These are phyloP conservation scores for Pleurotus giganteus DNA, from an alignment of 768 basidiomycete species.

Conservation along the genomic window DNA sequence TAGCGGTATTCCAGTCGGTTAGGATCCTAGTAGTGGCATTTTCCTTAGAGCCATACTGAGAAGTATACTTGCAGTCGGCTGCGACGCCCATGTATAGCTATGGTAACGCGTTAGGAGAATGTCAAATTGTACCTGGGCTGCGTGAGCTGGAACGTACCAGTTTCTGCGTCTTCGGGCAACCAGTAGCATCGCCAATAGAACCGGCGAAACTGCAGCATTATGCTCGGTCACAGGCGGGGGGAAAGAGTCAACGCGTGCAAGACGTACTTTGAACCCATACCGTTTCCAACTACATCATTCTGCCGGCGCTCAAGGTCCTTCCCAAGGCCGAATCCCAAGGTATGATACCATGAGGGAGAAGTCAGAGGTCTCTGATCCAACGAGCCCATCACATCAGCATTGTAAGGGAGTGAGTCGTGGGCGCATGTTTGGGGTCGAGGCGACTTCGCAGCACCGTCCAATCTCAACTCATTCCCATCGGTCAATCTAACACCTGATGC, in stretches of 20 bases:
- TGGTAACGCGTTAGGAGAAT: background rate
- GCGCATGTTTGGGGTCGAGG: slow-evolving; percentile 49
- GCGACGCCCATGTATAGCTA: slow-evolving; percentile 83
- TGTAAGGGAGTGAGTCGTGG: slow-evolving; percentile 70
- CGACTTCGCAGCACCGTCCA: slow-evolving; percentile 16
- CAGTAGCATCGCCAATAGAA: slow-evolving; percentile 63
- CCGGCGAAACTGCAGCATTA: slow-evolving; percentile 54
- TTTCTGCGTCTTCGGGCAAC: slow-evolving; percentile 73
- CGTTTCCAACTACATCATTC: slow-evolving; percentile 53
- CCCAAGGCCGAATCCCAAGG: slow-evolving; percentile 28
- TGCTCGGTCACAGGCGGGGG: slow-evolving; percentile 3
- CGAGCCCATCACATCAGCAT: slow-evolving; percentile 55
- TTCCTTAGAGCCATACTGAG: slow-evolving; percentile 56
- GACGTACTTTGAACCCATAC: slow-evolving; percentile 54
- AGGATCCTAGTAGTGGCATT: slow-evolving; percentile 76
- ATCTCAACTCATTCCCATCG: slow-evolving; percentile 14
- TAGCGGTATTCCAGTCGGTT: slow-evolving; percentile 78
- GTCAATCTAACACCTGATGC: slow-evolving; percentile 2
- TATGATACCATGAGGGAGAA: slow-evolving; percentile 35
- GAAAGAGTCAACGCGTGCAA: slow-evolving; percentile 1
- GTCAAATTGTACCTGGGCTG: too few relatives aligned
- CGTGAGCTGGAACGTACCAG: slow-evolving; percentile 56
- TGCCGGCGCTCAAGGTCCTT: slow-evolving; percentile 39
- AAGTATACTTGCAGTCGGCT: slow-evolving; percentile 79
- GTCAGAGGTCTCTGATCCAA: slow-evolving; percentile 34